phyloP scores from a whole-genome alignment of 2,329 filamentous ascomycete species.

The Arthrobotrys conoides region DNA sequence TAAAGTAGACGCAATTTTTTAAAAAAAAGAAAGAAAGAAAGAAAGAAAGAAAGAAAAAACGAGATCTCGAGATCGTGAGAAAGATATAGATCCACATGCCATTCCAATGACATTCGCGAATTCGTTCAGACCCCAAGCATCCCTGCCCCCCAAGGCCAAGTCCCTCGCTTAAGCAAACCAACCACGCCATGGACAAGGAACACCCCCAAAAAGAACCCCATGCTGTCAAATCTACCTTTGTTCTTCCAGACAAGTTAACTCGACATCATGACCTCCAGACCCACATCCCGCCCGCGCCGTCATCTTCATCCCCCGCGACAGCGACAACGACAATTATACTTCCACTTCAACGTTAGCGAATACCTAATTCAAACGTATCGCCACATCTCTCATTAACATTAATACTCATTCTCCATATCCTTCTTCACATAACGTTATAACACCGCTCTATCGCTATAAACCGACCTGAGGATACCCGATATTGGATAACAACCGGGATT shows the following conservation, averaged over 20 bases:
- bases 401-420: too few relatives aligned
- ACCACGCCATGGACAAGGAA: slow-evolving; percentile 1
- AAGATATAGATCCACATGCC: too few relatives aligned
- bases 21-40: too few relatives aligned
- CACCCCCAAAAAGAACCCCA: not conserved
- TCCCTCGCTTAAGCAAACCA: slow-evolving; percentile 44
- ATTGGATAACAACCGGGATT: not conserved
- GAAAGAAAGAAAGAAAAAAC: too few relatives aligned
- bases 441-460: not conserved
- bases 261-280: slow-evolving; percentile 10
- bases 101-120: too few relatives aligned
- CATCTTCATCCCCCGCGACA: not conserved
- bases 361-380: not conserved
- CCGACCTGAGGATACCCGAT: not conserved
- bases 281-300: slow-evolving; percentile 12
- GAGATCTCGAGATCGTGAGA: too few relatives aligned
- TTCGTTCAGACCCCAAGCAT: not conserved
- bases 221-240: slow-evolving; percentile 1
- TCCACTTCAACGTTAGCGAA: not conserved
- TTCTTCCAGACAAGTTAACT: too few relatives aligned
- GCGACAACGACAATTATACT: not conserved
- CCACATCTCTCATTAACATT: too few relatives aligned
- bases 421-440: too few relatives aligned
- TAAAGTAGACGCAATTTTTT: too few relatives aligned
- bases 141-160: not conserved